A percentile compares a stretch with the other conserved stretches of the same genome.
Conservation (phyloP, 2,329 filamentous ascomycete species). For the Xylaria sp. region DNA sequence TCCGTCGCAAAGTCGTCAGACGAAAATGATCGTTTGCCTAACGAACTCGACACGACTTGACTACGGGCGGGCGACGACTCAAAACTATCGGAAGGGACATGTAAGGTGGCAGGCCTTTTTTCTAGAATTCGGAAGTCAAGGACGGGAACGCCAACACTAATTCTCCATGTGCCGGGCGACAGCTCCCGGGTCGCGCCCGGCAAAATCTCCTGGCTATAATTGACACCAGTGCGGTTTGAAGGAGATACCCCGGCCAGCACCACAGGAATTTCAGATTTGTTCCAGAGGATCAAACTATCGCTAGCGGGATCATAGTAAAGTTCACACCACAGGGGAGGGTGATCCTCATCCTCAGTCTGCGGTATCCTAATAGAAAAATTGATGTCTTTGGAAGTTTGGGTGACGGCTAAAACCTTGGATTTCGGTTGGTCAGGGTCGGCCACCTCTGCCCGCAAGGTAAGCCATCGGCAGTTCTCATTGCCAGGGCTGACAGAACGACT, state of each 20-base stretch:
- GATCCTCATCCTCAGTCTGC: constrained; percentile 55
- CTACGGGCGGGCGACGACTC: constrained; percentile 47
- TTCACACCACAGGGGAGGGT: constrained; percentile 68
- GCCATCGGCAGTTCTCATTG: constrained; percentile 67
- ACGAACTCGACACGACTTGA: constrained; percentile 56
- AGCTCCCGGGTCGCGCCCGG: constrained; percentile 60
- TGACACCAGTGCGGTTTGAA: constrained; percentile 54
- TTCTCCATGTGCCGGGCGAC: constrained; percentile 67
- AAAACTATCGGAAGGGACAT: constrained; percentile 48
- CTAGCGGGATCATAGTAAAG: constrained; percentile 69
- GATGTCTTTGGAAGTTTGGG: constrained; percentile 69
- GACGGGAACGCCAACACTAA: constrained; percentile 62
- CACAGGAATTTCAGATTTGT: constrained; percentile 66
- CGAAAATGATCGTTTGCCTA: constrained; percentile 62
- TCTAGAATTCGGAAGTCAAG: constrained; percentile 69
- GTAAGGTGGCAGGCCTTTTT: constrained; percentile 60
- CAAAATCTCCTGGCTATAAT: constrained; percentile 58
- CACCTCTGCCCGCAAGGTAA: constrained; percentile 66
- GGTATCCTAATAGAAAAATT: constrained; percentile 69
- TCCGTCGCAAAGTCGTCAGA: constrained; percentile 55
- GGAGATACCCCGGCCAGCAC: constrained; percentile 60
- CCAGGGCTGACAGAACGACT: constrained; percentile 67
- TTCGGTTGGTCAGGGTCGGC: constrained; percentile 62
- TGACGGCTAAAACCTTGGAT: constrained; percentile 68
- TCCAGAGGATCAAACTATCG: constrained; percentile 67